phyloP scores from a whole-genome alignment of 164 flowering plant species.

The Aristolochia californica region DNA sequence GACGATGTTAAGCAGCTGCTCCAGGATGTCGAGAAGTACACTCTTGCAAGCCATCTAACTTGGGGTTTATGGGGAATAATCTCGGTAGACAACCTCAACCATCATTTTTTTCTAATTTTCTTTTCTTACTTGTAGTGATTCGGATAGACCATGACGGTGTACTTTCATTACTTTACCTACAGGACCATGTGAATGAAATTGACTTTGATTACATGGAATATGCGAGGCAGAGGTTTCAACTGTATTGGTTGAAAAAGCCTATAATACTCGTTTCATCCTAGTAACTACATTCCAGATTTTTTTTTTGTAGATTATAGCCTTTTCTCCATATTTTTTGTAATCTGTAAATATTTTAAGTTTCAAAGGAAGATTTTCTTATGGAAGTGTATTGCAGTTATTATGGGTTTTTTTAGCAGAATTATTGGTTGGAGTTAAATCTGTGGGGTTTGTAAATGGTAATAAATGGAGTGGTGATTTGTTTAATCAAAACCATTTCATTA shows the following conservation, averaged over 20 bases:
- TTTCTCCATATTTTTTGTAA: too few relatives aligned
- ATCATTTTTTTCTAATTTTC: background rate
- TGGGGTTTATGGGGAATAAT: conserved; percentile 93
- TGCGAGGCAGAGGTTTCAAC: conserved; percentile 79
- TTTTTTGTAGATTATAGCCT: too few relatives aligned
- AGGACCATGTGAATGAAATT: conserved; percentile 59
- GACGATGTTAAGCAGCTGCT: conserved; percentile 39
- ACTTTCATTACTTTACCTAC: conserved; percentile 6
- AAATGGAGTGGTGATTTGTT: too few relatives aligned
- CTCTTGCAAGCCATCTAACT: conserved; percentile 63
- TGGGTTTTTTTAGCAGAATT: too few relatives aligned
- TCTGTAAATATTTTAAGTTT: too few relatives aligned
- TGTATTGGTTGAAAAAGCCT: conserved; percentile 59
- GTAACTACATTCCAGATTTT: background rate
- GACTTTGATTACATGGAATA: conserved; percentile 79
- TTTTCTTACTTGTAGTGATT: background rate
- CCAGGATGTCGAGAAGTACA: conserved; percentile 46
- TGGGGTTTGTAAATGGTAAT: too few relatives aligned
- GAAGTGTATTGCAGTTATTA: too few relatives aligned
- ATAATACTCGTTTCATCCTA: conserved; percentile 14
- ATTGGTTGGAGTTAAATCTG: too few relatives aligned
- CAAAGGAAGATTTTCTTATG: too few relatives aligned
- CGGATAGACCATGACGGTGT: background rate
- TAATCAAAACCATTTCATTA: too few relatives aligned
- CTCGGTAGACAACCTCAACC: conserved; percentile 37